Evolutionary conservation across 2,329 filamentous ascomycete genomes (phyloP), one percentile per base, ranked within the genome.

Genomic region (Chaetothyriales sp.): DNA sequence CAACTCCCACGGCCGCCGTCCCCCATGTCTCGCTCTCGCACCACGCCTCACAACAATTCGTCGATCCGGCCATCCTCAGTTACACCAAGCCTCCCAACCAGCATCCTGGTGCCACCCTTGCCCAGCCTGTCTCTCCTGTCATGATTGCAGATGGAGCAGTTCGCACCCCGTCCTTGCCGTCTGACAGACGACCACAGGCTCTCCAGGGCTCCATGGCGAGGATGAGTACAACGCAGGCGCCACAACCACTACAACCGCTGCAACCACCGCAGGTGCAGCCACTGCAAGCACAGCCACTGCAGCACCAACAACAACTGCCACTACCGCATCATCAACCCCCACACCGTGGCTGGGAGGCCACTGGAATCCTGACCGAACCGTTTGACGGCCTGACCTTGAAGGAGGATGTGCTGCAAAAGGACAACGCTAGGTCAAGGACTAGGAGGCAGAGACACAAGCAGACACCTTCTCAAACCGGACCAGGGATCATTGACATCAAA

Each of bases 61-160:
- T 82, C n/a, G 86, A 93, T 60, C 86, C 86, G 9, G 86, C 86
- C 2, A 93, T 93, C 50, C 64, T 93, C 45, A 88, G 85, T 62
- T 77, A 86, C 63, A 66, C 70, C 8, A 67, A 64, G 53, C 62
- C 64, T 9, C 55, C 48, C 47, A 28, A 45, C 18, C 53, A 54
- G 46, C 36, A 43, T 19, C 22, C 48, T 20, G n/a, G 55, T 42
- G 48, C 54, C 10, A 46, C 55, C 12, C 26, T 44, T 2, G 45
- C 49, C 26, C 59, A 59, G 26, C 48, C 53, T 12, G 49, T 57
- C 22, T 61, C 60, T n/a, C 51, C 63, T 50, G 62, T 66, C 51
- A 64, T 62, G 59, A 59, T 61, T 46, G 57, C 60, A 46, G 59
- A 62, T 58, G 53, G 64, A 44, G 54, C 53, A n/a, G 49, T 60